Base-by-base conservation (phyloP, 345 rosid species). In the Arabis hirsuta region DNA sequence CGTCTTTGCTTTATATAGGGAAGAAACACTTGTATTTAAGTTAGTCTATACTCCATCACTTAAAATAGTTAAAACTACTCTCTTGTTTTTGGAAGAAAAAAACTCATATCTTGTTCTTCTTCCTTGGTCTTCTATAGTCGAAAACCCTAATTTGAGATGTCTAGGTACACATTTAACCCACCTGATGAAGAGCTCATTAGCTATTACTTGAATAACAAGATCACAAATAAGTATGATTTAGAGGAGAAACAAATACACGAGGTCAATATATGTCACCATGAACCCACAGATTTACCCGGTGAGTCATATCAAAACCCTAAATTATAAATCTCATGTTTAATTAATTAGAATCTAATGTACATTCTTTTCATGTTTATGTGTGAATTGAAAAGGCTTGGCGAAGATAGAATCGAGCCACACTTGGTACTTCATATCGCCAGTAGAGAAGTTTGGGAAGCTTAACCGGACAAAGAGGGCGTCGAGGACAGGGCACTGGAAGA, bases 391-490 rank as follows among this genome's bases (percentile, higher is more conserved):
- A 73, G 77, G 71, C 34, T n/a, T 64, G 50, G 77, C 77, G n/a
- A 64, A 55, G 43, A 73, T 73, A 55, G 51, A 56, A 34, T 73
- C 77, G 9, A 46, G 51, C 6, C 65, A 73, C 45, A 73, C 77
- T 12, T 65, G 77, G 77, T 73, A 73, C 26, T 73, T 73, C 42
- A 56, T 73, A 55, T 73, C 77, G 11, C 65, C 51, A n/a, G 77
- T 55, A 29, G 65, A 73, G 65, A 73, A 55, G 51, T 73, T 73
- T 9, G 77, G 77, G 12, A 73, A 13, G 53, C 44, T 55, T 1
- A 73, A 73, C 32, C 71, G 77, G 42, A 73, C 24, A 6, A 73
- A 73, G 58, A 64, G 77, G 24, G 57, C 65, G 9, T 22, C 77
- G 20, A 55, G 56, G 58, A 32, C 77, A 24, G 77, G 77, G 1